Conservation (phyloP, 768 basidiomycete genomes). For the Wakefieldia striispora region DNA sequence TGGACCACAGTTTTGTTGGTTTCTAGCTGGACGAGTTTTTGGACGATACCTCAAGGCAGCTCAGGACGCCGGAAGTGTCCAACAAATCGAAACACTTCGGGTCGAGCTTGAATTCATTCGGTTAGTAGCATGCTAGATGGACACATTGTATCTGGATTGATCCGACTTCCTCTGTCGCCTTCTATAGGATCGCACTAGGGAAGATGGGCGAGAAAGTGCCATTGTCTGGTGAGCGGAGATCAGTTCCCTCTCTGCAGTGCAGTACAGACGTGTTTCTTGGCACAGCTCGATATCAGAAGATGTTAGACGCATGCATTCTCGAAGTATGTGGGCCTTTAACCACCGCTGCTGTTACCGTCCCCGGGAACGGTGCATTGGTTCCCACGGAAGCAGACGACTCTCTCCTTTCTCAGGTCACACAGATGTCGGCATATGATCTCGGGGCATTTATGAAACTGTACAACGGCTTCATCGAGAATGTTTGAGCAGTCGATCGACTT, state of each 20-base stretch:
- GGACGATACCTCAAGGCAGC: slow-evolving; percentile 66
- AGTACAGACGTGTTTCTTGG: background rate
- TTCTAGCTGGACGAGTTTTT: slow-evolving; percentile 62
- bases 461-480: slow-evolving; percentile 1
- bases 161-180: background rate
- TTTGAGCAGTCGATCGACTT: background rate
- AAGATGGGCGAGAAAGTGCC: slow-evolving; percentile 68
- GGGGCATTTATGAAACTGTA: slow-evolving; percentile 11
- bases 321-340: slow-evolving; percentile 7
- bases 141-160: background rate
- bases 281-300: slow-evolving; percentile 23
- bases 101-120: slow-evolving; percentile 68
- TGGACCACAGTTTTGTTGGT: slow-evolving; percentile 60
- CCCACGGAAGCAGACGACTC: slow-evolving; percentile 8
- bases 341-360: background rate
- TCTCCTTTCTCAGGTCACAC: slow-evolving; percentile 9
- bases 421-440: slow-evolving; percentile 6
- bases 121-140: slow-evolving; percentile 38
- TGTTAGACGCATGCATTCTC: slow-evolving; percentile 18
- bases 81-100: slow-evolving; percentile 57
- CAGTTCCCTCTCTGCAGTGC: background rate
- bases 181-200: slow-evolving; percentile 50
- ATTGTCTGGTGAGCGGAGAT: slow-evolving; percentile 45
- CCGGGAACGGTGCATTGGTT: slow-evolving; percentile 3
- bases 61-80: slow-evolving; percentile 51